phyloP scores from a whole-genome alignment of 441 rosid genomes.

The Mallotus repandus region DNA sequence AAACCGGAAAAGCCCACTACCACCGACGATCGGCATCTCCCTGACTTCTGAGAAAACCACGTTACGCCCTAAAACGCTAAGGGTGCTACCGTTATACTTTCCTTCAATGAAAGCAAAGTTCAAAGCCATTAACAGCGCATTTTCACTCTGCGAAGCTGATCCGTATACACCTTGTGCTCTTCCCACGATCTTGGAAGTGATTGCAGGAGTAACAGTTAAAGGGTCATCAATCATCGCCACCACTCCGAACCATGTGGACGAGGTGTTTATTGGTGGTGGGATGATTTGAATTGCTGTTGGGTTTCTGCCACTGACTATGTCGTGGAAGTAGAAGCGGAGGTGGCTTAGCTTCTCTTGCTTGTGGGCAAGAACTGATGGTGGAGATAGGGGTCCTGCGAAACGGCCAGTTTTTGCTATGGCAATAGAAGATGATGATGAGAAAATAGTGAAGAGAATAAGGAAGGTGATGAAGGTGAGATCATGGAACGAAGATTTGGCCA shows the following conservation, averaged over 20 bases:
- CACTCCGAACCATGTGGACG: conserved; percentile 31
- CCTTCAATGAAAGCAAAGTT: conserved; percentile 43
- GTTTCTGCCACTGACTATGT: conserved; percentile 32
- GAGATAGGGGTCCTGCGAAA: conserved; percentile 24
- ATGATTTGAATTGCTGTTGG: conserved; percentile 36
- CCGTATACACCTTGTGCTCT: conserved; percentile 50
- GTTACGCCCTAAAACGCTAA: conserved; percentile 43
- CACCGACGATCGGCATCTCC: conserved; percentile 49
- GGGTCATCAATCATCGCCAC: conserved; percentile 42
- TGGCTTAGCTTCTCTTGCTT: conserved; percentile 35
- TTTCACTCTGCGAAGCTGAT: conserved; percentile 33
- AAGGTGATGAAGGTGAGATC: too few relatives aligned
- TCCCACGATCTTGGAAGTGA: conserved; percentile 40
- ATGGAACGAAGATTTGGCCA: neutral
- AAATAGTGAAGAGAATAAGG: neutral
- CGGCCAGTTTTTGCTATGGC: conserved; percentile 11
- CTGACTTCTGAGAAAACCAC: conserved; percentile 23
- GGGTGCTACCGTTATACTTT: conserved; percentile 46
- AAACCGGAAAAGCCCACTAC: conserved; percentile 40
- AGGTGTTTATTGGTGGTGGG: conserved; percentile 23
- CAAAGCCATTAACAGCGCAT: conserved; percentile 38
- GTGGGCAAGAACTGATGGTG: conserved; percentile 21
- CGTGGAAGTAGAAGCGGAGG: neutral
- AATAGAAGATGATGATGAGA: neutral
- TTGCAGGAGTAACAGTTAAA: conserved; percentile 34